Evolutionary conservation across 805 yeast genomes (phyloP), one percentile per base, ranked within the genome.

Genomic region (Blastobotrys parvus): DNA sequence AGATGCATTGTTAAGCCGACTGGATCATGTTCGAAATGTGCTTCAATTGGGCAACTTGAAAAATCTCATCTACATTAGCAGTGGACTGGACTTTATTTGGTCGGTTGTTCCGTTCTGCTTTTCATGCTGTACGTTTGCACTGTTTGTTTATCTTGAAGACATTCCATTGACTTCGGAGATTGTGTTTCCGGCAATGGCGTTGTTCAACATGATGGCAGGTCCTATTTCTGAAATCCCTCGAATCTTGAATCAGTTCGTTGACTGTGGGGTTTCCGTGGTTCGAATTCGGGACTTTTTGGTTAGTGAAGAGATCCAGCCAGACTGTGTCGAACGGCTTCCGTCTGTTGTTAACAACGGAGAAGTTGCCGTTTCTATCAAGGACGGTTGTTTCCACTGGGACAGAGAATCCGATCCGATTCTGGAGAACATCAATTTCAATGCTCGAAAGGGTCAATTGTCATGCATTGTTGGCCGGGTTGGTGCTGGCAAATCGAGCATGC

Each of bases 401-500:
- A 46, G 39, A 23, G 47, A 44, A 8, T 40, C 43, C 3, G 50
- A 40, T 8, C 38, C 43, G 6, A 56, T 56, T 5, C 45, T 62
- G 27, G 43, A 44, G n/a, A 39, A 78, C 51, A 73, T 85, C 45
- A 74, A 75, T 52, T 76, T 81, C 49, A 60, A 52, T 16, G 84
- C 87, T 3, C 72, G 68, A 39, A 82, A 82, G 55, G 94, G 92
- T 45, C 80, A 82, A 45, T 68, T 87, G 44, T 74, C 76, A 40
- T 87, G 95, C 68, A 73, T 87, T 49, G 87, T 86, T 27, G 95
- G 95, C 25, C 75, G 71, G 49, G 95, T 87, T 40, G 96, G 95
- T 33, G 64, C 81, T 23, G 96, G 95, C 48, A 87, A 87, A 57
- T 78, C 94, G 13, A 82, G 90, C 2, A 67, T 87, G 37, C 68